Evolutionary conservation across 148 eudicot genomes (phyloP), one percentile per base, ranked within the genome.

Genomic region (Amaranthus cruentus): DNA sequence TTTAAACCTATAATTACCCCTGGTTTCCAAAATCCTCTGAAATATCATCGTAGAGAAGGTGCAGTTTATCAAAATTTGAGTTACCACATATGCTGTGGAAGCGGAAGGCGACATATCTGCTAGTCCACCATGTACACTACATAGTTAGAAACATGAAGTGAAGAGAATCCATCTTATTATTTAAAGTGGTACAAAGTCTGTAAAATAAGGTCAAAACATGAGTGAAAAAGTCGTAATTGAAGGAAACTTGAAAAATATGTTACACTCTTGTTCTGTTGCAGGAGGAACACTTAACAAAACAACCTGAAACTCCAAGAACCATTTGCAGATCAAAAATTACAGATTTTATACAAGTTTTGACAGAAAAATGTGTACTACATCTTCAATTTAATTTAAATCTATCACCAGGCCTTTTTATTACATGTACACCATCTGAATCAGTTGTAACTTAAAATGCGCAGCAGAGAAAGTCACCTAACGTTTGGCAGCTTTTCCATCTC

Each of bases 401-500:
- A 12, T 5, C 21, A 48, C 21, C 21, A 12, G 9, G 9, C 46
- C 42, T 61, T 9, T 59, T 15, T 13, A 10, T 48, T 28, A 21
- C 28, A 13, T 28, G 7, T 28, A 11, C 7, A 63, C 5, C 38
- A 28, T 28, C 38, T 28, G 38, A 28, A 28, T 28, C 38, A 28
- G 38, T 28, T 28, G 2, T 28, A 28, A 54, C 47, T 50, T 75
- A 14, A 51, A 66, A 14, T 7, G 57, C 13, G 65, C 73, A 78
- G 60, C 51, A 47, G 59, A 70, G 75, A 84, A 74, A 70, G 69
- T 86, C 85, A 95, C 99, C 97, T 95, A 83, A 90, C 92, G 76
- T 88, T 77, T 79, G 91, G 88, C 81, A 90, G 91, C 78, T 92
- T 90, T 76, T 87, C 78, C 96, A 95, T 95, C 83, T 87, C 96